Evolutionary conservation across 225 moss, liverwort and hornwort species (phyloP).

Genomic region (Takakia lepidozioides): DNA sequence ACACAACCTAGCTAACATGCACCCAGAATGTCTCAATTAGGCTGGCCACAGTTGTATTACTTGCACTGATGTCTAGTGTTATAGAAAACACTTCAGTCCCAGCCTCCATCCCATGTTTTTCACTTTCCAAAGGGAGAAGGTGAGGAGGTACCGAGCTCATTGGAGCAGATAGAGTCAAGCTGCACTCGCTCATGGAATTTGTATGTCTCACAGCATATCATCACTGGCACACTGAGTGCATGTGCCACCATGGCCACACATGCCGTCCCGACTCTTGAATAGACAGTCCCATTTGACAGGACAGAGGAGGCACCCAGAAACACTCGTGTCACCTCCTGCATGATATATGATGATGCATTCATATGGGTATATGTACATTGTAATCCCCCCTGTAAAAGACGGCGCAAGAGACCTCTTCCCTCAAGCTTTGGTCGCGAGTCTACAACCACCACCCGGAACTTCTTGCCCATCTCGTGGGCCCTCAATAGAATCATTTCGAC

Average conservation of each 20-base stretch:
- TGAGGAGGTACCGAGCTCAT: slow-evolving; percentile 64
- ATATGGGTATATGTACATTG: slow-evolving; percentile 76
- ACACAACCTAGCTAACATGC: no score
- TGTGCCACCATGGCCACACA: slow-evolving; percentile 98
- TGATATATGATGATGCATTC: slow-evolving; percentile 80
- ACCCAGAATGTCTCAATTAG: no score
- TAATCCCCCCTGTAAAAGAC: slow-evolving; percentile 52
- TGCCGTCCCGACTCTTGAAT: slow-evolving; percentile 93
- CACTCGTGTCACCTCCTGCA: slow-evolving; percentile 94
- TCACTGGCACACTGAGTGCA: slow-evolving; percentile 77
- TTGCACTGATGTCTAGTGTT: no score
- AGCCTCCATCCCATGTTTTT: no score
- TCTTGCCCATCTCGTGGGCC: slow-evolving; percentile 79
- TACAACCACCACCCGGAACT: slow-evolving; percentile 81
- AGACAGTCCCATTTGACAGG: slow-evolving; percentile 84
- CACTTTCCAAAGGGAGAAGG: background rate
- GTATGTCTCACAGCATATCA: slow-evolving; percentile 98
- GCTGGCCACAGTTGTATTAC: no score
- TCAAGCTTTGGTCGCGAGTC: slow-evolving; percentile 96
- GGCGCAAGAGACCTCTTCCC: slow-evolving; percentile 60
- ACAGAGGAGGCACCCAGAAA: slow-evolving; percentile 96
- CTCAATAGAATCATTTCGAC: slow-evolving; percentile 81
- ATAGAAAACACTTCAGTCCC: no score
- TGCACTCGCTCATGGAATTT: slow-evolving; percentile 98
- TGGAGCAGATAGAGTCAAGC: slow-evolving; percentile 88